Percentiles rank a stretch among this genome's conserved stretches.
phyloP scores from a whole-genome alignment of 2,329 filamentous ascomycete species.

The Aspergillus niger region DNA sequence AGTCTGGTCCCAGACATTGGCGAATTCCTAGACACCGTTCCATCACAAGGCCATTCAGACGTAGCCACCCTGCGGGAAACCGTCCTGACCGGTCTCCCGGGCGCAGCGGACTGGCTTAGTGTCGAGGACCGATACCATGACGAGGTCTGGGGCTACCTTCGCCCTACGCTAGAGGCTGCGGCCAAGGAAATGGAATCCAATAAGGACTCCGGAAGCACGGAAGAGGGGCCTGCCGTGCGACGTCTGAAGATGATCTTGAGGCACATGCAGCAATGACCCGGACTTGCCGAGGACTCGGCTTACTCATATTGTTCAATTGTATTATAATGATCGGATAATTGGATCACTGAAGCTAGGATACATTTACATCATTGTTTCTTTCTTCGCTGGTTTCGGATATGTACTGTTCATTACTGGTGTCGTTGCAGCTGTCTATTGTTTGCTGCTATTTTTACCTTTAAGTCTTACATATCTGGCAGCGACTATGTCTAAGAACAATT shows the following conservation, averaged over 20 bases:
- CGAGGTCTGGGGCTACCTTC: slow-evolving; percentile 69
- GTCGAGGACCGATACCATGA: slow-evolving; percentile 50
- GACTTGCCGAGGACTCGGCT: not conserved
- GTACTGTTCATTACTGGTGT: not conserved
- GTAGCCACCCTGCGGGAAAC: slow-evolving; percentile 30
- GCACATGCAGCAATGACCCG: slow-evolving; percentile 35
- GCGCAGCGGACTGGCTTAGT: slow-evolving; percentile 36
- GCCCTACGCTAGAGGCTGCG: slow-evolving; percentile 59
- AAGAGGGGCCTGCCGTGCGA: slow-evolving; percentile 40
- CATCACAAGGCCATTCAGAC: slow-evolving; percentile 13
- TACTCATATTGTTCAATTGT: not conserved
- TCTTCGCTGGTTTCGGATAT: not conserved
- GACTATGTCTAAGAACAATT: not conserved
- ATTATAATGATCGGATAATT: not conserved
- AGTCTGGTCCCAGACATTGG: slow-evolving; percentile 41
- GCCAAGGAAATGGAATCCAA: slow-evolving; percentile 55
- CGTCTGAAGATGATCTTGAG: slow-evolving; percentile 43
- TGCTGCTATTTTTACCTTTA: not conserved
- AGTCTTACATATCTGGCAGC: too few relatives aligned
- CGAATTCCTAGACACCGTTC: slow-evolving; percentile 31
- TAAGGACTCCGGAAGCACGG: slow-evolving; percentile 17
- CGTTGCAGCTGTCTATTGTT: not conserved
- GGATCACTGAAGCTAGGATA: not conserved
- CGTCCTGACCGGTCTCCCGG: slow-evolving; percentile 34
- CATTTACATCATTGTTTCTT: not conserved